Percentiles rank a stretch among this genome's conserved stretches.
phyloP scores from a whole-genome alignment of 805 yeast genomes.

The Candida pseudoglaebosa region DNA sequence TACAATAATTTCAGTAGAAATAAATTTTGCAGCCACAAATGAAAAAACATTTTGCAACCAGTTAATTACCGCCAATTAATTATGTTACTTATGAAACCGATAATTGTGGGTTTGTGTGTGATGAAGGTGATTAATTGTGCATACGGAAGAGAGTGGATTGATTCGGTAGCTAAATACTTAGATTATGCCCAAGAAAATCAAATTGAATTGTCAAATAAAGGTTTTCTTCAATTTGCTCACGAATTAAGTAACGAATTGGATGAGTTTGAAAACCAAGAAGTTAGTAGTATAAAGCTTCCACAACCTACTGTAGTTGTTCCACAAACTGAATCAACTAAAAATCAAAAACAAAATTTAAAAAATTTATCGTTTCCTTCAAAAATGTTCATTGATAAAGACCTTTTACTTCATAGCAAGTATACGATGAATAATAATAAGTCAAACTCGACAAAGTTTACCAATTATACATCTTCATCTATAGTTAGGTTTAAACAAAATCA shows the following conservation, averaged over 20 bases:
- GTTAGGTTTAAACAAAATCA: not conserved
- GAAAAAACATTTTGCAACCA: slow-evolving; percentile 1
- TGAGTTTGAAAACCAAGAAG: not conserved
- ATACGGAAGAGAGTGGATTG: slow-evolving; percentile 1
- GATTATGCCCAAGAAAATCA: slow-evolving; percentile 3
- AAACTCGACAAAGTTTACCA: not conserved
- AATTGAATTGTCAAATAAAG: slow-evolving; percentile 1
- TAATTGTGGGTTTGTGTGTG: not conserved
- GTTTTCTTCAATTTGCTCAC: not conserved
- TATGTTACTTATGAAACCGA: not conserved
- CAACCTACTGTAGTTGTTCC: not conserved
- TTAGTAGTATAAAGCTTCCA: not conserved
- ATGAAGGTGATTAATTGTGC: not conserved
- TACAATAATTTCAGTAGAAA: too few species aligned
- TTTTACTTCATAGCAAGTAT: not conserved
- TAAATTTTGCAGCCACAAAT: slow-evolving; percentile 1
- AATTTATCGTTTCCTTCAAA: not conserved
- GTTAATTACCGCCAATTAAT: not conserved
- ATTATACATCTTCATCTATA: not conserved
- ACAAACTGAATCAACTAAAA: not conserved
- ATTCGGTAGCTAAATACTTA: slow-evolving; percentile 1
- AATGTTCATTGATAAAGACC: not conserved
- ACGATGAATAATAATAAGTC: not conserved
- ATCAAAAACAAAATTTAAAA: not conserved
- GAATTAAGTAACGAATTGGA: not conserved